Percentiles rank a stretch among this genome's conserved stretches.
Conservation (phyloP, 140 eudicot species). For the Ambrosia hybrid region DNA sequence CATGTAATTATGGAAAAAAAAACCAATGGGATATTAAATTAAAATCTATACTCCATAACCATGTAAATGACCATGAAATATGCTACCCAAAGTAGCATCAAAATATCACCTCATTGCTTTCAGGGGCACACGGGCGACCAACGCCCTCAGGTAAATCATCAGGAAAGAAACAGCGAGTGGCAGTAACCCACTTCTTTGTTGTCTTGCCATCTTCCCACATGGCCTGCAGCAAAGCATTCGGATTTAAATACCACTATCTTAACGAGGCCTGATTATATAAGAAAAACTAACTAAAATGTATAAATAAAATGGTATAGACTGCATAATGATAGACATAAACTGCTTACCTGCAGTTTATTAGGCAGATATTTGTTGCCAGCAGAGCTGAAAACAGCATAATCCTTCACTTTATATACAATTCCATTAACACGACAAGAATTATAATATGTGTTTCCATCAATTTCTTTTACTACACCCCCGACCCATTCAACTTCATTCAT, state of each 20-base stretch:
- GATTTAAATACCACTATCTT: slow-evolving; percentile 14
- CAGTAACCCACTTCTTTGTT: slow-evolving; percentile 53
- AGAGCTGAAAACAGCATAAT: slow-evolving; percentile 63
- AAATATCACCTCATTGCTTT: slow-evolving; percentile 70
- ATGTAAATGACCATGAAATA: slow-evolving; percentile 2
- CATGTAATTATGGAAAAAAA: not conserved
- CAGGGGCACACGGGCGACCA: slow-evolving; percentile 88
- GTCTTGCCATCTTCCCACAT: slow-evolving; percentile 87
- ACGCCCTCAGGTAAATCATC: slow-evolving; percentile 83
- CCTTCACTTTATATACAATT: slow-evolving; percentile 54
- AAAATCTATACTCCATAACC: slow-evolving; percentile 9
- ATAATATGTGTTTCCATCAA: slow-evolving; percentile 60
- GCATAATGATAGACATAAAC: not conserved
- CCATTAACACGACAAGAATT: slow-evolving; percentile 72
- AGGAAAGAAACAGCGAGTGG: slow-evolving; percentile 73
- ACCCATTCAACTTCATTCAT: slow-evolving; percentile 70
- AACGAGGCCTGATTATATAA: not conserved
- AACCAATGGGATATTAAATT: not conserved
- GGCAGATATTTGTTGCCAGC: slow-evolving; percentile 56
- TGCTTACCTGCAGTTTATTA: slow-evolving; percentile 75
- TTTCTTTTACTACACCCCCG: slow-evolving; percentile 48
- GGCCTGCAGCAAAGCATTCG: slow-evolving; percentile 46
- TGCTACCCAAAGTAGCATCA: not conserved
- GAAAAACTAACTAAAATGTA: not conserved
- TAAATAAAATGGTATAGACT: not conserved